Evolutionary conservation across 108 stramenopile genomes (phyloP).

Genomic region (Discostella pseudostelligera): DNA sequence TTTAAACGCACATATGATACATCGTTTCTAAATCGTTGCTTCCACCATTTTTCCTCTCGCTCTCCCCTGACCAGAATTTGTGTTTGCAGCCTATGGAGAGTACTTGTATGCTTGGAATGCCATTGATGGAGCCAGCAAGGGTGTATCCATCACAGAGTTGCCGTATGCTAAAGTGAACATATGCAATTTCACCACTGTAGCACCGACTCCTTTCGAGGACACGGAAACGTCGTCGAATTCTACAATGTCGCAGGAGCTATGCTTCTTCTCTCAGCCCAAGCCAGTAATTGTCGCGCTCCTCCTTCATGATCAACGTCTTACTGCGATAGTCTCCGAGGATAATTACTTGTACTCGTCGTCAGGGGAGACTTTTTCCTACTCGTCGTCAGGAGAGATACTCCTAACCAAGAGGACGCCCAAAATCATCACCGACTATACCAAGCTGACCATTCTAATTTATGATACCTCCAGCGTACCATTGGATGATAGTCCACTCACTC

Average conservation of each 20-base stretch:
- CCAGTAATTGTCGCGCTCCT: constrained; percentile 38
- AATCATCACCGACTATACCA: constrained; percentile 27
- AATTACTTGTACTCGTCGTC: constrained; percentile 4
- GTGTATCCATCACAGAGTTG: constrained; percentile 40
- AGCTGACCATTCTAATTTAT: constrained; percentile 31
- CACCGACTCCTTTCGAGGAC: neutral
- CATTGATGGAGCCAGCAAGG: constrained; percentile 23
- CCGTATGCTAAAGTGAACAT: constrained; percentile 31
- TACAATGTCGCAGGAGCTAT: constrained; percentile 3
- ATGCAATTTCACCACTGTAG: constrained; percentile 9
- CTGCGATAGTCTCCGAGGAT: constrained; percentile 45
- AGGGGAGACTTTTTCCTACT: constrained; percentile 24
- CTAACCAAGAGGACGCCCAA: neutral
- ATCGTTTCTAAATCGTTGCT: too few species aligned
- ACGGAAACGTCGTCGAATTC: too few species aligned
- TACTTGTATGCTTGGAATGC: constrained; percentile 34
- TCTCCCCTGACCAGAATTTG: constrained; percentile 8
- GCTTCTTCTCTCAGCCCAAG: constrained; percentile 41
- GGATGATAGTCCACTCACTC: constrained; percentile 41
- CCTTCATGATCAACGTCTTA: constrained; percentile 35
- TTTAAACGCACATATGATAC: neutral
- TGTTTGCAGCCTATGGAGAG: constrained; percentile 39
- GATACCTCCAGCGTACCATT: constrained; percentile 35
- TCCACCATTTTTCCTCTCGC: neutral
- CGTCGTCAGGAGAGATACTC: constrained; percentile 3